A percentile compares a stretch with the other conserved stretches of the same genome.
These are phyloP conservation scores for Phytophthora agathidicida DNA, from an alignment of 352 stramenopile genomes.

Conservation along the genomic window DNA sequence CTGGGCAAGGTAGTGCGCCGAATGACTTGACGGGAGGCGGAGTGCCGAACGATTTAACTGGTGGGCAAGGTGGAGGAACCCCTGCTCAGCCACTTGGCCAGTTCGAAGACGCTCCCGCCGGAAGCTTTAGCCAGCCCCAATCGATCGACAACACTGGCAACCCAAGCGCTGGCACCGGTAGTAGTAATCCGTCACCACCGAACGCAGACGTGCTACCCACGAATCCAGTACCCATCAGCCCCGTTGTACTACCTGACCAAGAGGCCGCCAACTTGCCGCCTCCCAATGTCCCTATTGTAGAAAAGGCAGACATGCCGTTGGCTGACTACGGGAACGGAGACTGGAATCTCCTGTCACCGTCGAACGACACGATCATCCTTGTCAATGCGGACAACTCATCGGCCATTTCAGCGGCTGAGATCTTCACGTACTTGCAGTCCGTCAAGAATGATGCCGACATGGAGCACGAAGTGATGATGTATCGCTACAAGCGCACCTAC, in stretches of 20 bases:
- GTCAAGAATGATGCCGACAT: conserved; percentile 33
- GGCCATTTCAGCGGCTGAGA: conserved; percentile 33
- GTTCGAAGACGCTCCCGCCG: too few relatives aligned
- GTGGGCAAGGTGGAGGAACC: too few relatives aligned
- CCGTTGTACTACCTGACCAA: conserved; percentile 1
- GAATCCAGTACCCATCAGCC: neutral
- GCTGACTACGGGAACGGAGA: conserved; percentile 23
- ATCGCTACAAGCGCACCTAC: conserved; percentile 42
- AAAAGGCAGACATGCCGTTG: conserved; percentile 21
- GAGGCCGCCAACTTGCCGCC: conserved; percentile 4
- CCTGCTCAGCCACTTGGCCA: too few relatives aligned
- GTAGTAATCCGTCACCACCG: too few relatives aligned
- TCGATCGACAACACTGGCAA: neutral
- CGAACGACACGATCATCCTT: conserved; percentile 31
- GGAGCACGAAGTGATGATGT: conserved; percentile 27
- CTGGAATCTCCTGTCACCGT: conserved; percentile 45
- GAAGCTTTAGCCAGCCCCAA: neutral
- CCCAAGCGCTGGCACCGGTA: too few relatives aligned
- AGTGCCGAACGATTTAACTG: too few relatives aligned
- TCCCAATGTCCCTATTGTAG: conserved; percentile 21
- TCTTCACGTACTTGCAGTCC: conserved; percentile 36
- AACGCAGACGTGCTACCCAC: too few relatives aligned
- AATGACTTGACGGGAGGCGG: too few relatives aligned
- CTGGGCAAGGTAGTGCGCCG: too few relatives aligned
- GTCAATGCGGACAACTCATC: conserved; percentile 38